Evolutionary conservation across 768 basidiomycete species (phyloP).

Genomic region (Lactifluus rugatus): DNA sequence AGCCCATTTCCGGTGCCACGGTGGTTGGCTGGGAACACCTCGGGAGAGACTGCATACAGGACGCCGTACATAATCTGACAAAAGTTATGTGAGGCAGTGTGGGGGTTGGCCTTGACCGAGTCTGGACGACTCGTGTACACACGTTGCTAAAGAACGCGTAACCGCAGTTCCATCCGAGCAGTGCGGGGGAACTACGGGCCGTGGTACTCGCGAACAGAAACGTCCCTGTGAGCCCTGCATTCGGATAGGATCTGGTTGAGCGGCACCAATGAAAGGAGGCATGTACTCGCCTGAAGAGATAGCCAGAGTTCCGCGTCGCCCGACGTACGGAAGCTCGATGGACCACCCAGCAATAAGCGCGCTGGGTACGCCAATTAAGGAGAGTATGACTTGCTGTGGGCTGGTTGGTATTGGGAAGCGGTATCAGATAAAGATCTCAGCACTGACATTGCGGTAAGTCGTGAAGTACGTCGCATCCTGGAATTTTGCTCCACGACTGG

Average conservation of each 20-base stretch:
- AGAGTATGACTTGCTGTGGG: constrained; percentile 57
- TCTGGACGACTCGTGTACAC: constrained; percentile 15
- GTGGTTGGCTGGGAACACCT: constrained; percentile 63
- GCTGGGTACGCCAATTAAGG: constrained; percentile 58
- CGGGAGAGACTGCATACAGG: constrained; percentile 58
- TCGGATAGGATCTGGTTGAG: constrained; percentile 37
- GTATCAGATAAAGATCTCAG: not conserved
- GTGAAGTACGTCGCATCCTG: constrained; percentile 29
- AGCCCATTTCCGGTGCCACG: constrained; percentile 66
- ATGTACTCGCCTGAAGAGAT: constrained; percentile 47
- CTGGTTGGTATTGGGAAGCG: not conserved
- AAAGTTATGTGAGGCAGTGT: constrained; percentile 3
- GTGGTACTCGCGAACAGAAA: constrained; percentile 72
- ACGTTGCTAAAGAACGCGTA: constrained; percentile 59
- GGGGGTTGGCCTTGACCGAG: not conserved
- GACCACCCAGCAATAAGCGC: constrained; percentile 63
- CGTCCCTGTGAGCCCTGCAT: constrained; percentile 57
- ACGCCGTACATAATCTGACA: constrained; percentile 66
- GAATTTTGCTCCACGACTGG: constrained; percentile 29
- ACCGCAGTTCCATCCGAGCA: constrained; percentile 76
- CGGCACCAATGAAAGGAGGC: constrained; percentile 24
- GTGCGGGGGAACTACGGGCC: constrained; percentile 53
- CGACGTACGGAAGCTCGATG: constrained; percentile 55
- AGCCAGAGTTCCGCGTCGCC: constrained; percentile 57
- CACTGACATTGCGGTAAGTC: constrained; percentile 30